Evolutionary conservation across 352 stramenopile genomes (phyloP), one percentile per base, ranked within the genome.

Genomic region (Phytophthora tentaculata): DNA sequence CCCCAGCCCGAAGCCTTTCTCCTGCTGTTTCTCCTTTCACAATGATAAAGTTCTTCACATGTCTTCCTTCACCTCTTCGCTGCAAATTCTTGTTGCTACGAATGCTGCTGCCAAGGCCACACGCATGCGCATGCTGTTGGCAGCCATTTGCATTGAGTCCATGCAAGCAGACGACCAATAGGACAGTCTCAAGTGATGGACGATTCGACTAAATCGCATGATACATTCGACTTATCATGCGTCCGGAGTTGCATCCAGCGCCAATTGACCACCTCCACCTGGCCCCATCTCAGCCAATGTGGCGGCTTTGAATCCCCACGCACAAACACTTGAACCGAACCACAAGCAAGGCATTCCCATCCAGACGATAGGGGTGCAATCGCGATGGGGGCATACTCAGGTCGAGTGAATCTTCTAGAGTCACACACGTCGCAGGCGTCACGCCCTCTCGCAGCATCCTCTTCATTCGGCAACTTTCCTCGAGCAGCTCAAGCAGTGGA

Each of bases 401-500:
- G n/a, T 9, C 35, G 24, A 67, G 50, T 67, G 49, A 74, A 75
- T 77, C 69, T 71, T 77, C 35, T 56, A 61, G 37, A 62, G 64
- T 67, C 69, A 59, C 59, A 71, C 61, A 67, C 67, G 61, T 71
- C 61, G 56, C 67, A 68, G 56, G 37, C 26, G 35, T 59, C 56
- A 55, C 44, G 45, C 49, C 52, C 43, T 68, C 61, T 63, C 61
- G 61, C 51, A 62, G 28, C 12, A 44, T 24, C 39, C 12, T 35
- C 17, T 43, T 50, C 63, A 59, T 61, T 68, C 29, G 28, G 57
- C 47, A 69, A 81, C 29, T 73, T 76, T 55, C 73, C 43, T 35
- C 10, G 17, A 49, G 26, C 54, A 63, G 44, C 63, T 22, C 55
- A 73, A 66, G 53, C 19, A 4, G n/a, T 19, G 19, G 43, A 67